Evolutionary conservation across 371 early-diverging fungal genomes (phyloP), one percentile per base, ranked within the genome.

Genomic region (Basidiobolus meristosporus): DNA sequence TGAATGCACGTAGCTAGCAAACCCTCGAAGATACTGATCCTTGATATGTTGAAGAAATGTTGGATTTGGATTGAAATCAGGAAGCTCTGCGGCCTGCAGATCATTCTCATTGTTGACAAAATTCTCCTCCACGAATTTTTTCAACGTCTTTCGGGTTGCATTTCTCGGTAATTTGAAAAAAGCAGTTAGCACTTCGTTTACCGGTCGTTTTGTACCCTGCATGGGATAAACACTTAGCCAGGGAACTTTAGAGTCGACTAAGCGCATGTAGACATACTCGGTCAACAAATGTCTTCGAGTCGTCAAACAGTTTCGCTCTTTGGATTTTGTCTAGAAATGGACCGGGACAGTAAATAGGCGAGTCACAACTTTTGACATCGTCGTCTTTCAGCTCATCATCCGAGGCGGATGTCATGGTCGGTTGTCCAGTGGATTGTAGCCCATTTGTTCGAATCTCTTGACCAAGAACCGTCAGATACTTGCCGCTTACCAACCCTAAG

Each of bases 201-300:
- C 53, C 4, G 82, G 66, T 26, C n/a, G n/a, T n/a, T n/a, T n/a
- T n/a, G n/a, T n/a, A n/a, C n/a, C n/a, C n/a, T n/a, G n/a, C n/a
- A n/a, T n/a, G n/a, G n/a, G n/a, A n/a, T n/a, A n/a, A n/a, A n/a
- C n/a, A n/a, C n/a, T n/a, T n/a, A n/a, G n/a, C n/a, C n/a, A n/a
- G n/a, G n/a, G n/a, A n/a, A n/a, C n/a, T n/a, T n/a, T n/a, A n/a
- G n/a, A n/a, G n/a, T n/a, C n/a, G n/a, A n/a, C n/a, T n/a, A n/a
- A n/a, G n/a, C 14, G 17, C 18, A 2, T 30, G 21, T 15, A 26
- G 26, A 3, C 38, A 47, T 55, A 65, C 67, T 60, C 52, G 65
- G 42, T 71, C 72, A 11, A 71, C 72, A 59, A 74, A 72, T 6
- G 72, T 70, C 51, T 84, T 84, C 31, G 78, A 78, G 45, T 84